These are phyloP conservation scores for Fusarium stilboides DNA, from an alignment of 2,329 filamentous ascomycete species.

Conservation along the genomic window DNA sequence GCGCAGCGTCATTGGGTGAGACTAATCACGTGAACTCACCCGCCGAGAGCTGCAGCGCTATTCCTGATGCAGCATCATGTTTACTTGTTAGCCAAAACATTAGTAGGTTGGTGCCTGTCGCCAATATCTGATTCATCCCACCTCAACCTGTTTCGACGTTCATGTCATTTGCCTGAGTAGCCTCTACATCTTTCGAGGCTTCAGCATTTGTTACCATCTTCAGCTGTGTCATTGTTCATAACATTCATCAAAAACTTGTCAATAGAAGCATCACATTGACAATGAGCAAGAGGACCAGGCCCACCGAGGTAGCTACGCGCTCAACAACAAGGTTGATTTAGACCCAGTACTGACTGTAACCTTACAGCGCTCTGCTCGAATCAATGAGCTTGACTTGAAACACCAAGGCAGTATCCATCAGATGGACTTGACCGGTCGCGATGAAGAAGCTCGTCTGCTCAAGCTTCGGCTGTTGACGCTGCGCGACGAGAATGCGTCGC, in stretches of 20 bases:
- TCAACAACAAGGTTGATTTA: conserved; percentile 42
- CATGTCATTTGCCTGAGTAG: conserved; percentile 19
- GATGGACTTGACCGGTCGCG: conserved; percentile 77
- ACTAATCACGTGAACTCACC: conserved; percentile 30
- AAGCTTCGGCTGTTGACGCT: conserved; percentile 79
- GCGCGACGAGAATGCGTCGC: conserved; percentile 79
- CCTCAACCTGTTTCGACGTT: conserved; percentile 29
- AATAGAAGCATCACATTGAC: conserved; percentile 12
- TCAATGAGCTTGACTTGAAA: conserved; percentile 76
- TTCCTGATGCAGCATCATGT: conserved; percentile 50
- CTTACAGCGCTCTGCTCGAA: conserved; percentile 60
- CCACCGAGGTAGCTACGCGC: conserved; percentile 50
- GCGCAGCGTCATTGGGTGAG: conserved; percentile 18
- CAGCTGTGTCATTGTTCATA: neutral
- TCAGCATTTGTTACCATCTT: conserved; percentile 10
- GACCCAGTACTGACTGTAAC: conserved; percentile 39
- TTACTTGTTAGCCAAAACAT: conserved; percentile 54
- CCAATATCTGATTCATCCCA: conserved; percentile 31
- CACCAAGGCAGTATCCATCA: conserved; percentile 77
- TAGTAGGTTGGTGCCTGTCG: conserved; percentile 1
- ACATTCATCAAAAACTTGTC: neutral
- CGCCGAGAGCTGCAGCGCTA: conserved; percentile 30
- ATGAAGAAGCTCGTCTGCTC: conserved; percentile 81
- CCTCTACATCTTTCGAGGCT: conserved; percentile 10
- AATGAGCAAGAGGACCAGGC: conserved; percentile 50